phyloP scores from a whole-genome alignment of 2,329 filamentous ascomycete species.

The Diaporthe amygdali region DNA sequence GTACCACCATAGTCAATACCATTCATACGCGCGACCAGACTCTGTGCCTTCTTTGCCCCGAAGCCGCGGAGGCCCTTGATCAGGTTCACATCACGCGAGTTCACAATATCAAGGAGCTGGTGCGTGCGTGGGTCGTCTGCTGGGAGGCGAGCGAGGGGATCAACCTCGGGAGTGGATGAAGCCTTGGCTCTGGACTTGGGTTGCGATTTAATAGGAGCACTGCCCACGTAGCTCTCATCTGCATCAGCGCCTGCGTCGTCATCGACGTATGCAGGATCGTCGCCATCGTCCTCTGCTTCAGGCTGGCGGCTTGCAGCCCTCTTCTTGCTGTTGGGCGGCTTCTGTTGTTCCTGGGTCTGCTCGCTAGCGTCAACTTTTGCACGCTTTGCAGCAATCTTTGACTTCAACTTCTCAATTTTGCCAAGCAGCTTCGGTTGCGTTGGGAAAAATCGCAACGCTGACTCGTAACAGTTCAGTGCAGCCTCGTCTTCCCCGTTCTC shows the following conservation, averaged over 20 bases:
- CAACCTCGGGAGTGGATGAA: slow-evolving; percentile 1
- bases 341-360: neutral
- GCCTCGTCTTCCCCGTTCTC: slow-evolving; percentile 79
- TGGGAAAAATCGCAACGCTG: slow-evolving; percentile 85
- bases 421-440: slow-evolving; percentile 77
- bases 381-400: slow-evolving; percentile 48
- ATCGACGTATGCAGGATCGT: slow-evolving; percentile 45
- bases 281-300: slow-evolving; percentile 44
- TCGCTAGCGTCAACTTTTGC: neutral
- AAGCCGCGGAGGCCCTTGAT: slow-evolving; percentile 74
- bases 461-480: slow-evolving; percentile 84
- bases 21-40: slow-evolving; percentile 62
- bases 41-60: slow-evolving; percentile 72
- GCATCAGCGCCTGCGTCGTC: slow-evolving; percentile 48
- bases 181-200: slow-evolving; percentile 20
- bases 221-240: slow-evolving; percentile 39
- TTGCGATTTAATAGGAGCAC: slow-evolving; percentile 14
- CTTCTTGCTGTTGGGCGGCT: slow-evolving; percentile 23
- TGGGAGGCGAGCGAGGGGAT: slow-evolving; percentile 40
- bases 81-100: slow-evolving; percentile 69
- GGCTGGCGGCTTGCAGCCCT: slow-evolving; percentile 31
- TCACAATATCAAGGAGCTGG: slow-evolving; percentile 72
- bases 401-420: slow-evolving; percentile 70
- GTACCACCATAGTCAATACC: slow-evolving; percentile 44
- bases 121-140: slow-evolving; percentile 56